Percentiles rank a stretch among this genome's conserved stretches.
Evolutionary conservation across 202 grass and related monocot genomes (phyloP).

Genomic region (Carex arenaria): DNA sequence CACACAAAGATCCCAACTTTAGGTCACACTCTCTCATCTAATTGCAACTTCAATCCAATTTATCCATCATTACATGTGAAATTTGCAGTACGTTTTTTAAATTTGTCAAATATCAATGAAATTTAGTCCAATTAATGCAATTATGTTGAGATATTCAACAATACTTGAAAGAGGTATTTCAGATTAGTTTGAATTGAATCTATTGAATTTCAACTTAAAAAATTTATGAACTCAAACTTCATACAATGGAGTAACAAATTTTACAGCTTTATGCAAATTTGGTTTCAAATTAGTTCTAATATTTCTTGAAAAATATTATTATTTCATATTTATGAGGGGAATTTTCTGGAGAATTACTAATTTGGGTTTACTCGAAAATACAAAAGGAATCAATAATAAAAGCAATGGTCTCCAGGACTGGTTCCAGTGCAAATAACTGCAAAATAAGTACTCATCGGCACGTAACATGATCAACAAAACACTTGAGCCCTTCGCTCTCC

Average conservation of each 20-base stretch:
- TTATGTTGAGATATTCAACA: background rate
- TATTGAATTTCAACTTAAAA: background rate
- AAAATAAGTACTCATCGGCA: background rate
- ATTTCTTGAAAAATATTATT: no score
- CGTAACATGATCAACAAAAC: background rate
- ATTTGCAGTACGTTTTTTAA: background rate
- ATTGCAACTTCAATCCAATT: background rate
- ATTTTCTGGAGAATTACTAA: background rate
- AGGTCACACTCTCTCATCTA: background rate
- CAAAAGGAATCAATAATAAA: background rate
- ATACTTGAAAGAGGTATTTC: background rate
- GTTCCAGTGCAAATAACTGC: background rate
- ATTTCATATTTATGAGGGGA: background rate
- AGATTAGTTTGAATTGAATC: background rate
- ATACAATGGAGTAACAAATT: background rate
- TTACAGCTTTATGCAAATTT: background rate
- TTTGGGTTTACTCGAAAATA: background rate
- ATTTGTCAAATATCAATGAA: background rate
- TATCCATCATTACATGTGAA: background rate
- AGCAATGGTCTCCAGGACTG: background rate
- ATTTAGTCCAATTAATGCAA: background rate
- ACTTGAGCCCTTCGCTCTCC: background rate
- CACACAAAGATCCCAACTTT: background rate
- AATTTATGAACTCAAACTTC: background rate
- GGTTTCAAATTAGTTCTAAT: background rate